A percentile compares a stretch with the other conserved stretches of the same genome.
These are phyloP conservation scores for Saccharomycopsis olivae DNA, from an alignment of 805 yeast genomes.

Conservation along the genomic window DNA sequence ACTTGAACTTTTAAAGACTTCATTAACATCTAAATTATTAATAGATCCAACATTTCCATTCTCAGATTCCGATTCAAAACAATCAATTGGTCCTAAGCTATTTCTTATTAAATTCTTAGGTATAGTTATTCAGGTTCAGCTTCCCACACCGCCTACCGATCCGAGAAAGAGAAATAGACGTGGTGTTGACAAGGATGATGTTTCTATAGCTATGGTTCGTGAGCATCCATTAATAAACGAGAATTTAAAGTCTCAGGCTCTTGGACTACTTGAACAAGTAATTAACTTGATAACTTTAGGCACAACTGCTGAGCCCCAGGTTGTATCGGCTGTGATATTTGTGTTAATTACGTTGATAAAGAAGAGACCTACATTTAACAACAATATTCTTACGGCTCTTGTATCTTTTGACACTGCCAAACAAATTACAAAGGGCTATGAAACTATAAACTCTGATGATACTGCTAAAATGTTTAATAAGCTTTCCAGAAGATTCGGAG, in stretches of 20 bases:
- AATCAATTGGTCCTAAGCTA: neutral
- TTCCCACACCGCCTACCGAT: slow-evolving; percentile 25
- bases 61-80: neutral
- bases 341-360: slow-evolving; percentile 53
- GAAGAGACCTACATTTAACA: slow-evolving; percentile 47
- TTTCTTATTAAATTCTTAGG: slow-evolving; percentile 66
- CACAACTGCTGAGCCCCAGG: slow-evolving; percentile 41
- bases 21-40: neutral
- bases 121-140: slow-evolving; percentile 44
- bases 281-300: slow-evolving; percentile 46
- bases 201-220: slow-evolving; percentile 41
- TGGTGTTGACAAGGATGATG: slow-evolving; percentile 14
- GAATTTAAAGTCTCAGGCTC: slow-evolving; percentile 60
- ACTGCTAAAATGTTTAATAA: slow-evolving; percentile 24
- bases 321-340: slow-evolving; percentile 59
- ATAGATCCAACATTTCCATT: neutral
- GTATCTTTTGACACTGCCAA: slow-evolving; percentile 28
- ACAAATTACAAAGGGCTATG: slow-evolving; percentile 21
- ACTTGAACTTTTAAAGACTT: neutral
- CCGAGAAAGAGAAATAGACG: slow-evolving; percentile 19
- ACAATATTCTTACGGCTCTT: slow-evolving; percentile 38
- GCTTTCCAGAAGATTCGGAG: slow-evolving; percentile 50
- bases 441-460: slow-evolving; percentile 28
- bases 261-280: slow-evolving; percentile 54
- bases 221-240: slow-evolving; percentile 57